These are phyloP conservation scores for Claviceps sp. DNA, from an alignment of 2,329 filamentous ascomycete genomes.

Conservation along the genomic window DNA sequence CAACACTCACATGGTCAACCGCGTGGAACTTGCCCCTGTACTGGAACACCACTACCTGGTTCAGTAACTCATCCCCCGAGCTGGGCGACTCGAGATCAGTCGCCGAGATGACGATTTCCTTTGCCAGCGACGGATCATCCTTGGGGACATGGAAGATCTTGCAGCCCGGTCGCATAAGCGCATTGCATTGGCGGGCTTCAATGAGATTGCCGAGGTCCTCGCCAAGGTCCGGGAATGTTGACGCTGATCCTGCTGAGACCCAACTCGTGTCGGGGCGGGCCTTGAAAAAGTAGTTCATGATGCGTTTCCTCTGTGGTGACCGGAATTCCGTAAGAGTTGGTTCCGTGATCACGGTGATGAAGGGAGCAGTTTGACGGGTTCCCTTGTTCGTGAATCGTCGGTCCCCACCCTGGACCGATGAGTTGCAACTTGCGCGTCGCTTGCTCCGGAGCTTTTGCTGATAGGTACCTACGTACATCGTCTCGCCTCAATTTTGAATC, in stretches of 20 bases:
- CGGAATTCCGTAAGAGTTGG: not conserved
- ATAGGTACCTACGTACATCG: no score
- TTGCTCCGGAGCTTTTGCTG: no score
- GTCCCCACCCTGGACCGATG: not conserved
- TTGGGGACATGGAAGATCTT: conserved; percentile 41
- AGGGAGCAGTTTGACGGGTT: not conserved
- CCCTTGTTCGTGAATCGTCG: not conserved
- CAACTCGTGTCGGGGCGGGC: conserved; percentile 21
- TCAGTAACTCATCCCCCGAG: conserved; percentile 23
- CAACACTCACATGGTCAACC: conserved; percentile 47
- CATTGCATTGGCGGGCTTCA: conserved; percentile 23
- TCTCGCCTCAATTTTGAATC: no score
- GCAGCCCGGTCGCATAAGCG: conserved; percentile 35
- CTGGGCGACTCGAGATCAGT: conserved; percentile 3
- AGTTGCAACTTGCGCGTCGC: not conserved
- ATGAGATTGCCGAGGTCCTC: conserved; percentile 23
- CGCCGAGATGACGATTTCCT: conserved; percentile 17
- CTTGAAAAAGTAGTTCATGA: conserved; percentile 14
- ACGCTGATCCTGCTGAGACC: conserved; percentile 40
- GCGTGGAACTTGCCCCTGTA: conserved; percentile 53
- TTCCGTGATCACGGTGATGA: not conserved
- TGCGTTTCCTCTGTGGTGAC: not conserved
- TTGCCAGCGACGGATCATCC: conserved; percentile 23
- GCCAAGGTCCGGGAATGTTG: conserved; percentile 41
- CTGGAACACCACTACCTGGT: conserved; percentile 53